phyloP scores from a whole-genome alignment of 169 alveolate genomes.

The Miamiensis avidus region DNA sequence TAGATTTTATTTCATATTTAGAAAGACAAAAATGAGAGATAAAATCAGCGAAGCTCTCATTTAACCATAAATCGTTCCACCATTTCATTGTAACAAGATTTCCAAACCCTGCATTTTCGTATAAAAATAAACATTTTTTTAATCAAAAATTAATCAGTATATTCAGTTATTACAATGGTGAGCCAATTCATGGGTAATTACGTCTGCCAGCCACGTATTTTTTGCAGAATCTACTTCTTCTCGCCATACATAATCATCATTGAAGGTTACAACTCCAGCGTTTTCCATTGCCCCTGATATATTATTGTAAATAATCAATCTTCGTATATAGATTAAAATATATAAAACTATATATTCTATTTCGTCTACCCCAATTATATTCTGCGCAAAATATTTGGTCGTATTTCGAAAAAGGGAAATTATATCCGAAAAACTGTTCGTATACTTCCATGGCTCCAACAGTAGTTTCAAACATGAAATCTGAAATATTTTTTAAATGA shows the following conservation, averaged over 20 bases:
- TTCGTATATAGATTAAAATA: too few species aligned
- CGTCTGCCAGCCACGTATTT: conserved; percentile 50
- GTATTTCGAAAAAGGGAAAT: conserved; percentile 69
- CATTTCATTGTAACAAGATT: conserved; percentile 85
- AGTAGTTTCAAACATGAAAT: conserved; percentile 35
- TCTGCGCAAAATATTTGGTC: conserved; percentile 81
- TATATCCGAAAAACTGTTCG: conserved; percentile 60
- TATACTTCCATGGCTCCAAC: conserved; percentile 55
- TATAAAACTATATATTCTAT: too few species aligned
- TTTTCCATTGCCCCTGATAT: conserved; percentile 81
- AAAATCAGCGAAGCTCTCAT: conserved; percentile 84
- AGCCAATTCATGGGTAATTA: conserved; percentile 72
- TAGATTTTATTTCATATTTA: conserved; percentile 39
- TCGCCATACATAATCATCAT: conserved; percentile 52
- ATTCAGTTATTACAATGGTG: too few species aligned
- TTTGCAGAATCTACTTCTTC: conserved; percentile 46
- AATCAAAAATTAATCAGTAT: too few species aligned
- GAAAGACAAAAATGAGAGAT: conserved; percentile 62
- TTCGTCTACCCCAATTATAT: conserved; percentile 42
- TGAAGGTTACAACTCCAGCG: conserved; percentile 75
- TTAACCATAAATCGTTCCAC: conserved; percentile 90
- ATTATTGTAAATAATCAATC: too few species aligned
- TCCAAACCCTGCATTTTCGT: too few species aligned
- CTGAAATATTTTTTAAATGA: conserved; percentile 40
- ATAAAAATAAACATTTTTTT: too few species aligned